These are phyloP conservation scores for Wickerhamomyces rabaulensis DNA, from an alignment of 805 yeast species.

Conservation along the genomic window DNA sequence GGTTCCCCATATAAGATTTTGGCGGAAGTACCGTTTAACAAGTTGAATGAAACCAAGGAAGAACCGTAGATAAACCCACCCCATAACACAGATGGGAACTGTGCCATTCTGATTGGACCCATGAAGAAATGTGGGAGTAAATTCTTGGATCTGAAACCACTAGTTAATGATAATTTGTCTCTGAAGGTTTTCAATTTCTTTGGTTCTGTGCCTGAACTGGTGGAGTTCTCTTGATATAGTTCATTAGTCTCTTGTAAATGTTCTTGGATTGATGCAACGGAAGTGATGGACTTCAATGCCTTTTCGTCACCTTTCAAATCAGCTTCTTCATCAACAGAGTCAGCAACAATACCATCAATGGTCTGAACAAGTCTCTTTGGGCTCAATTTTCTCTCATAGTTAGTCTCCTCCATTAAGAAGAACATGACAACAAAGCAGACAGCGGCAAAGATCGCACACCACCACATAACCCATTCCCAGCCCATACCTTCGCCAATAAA, in stretches of 20 bases:
- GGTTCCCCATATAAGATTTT: conserved; percentile 39
- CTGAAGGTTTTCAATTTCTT: conserved; percentile 31
- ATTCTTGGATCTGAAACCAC: conserved; percentile 30
- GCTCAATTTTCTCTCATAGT: conserved; percentile 31
- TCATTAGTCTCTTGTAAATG: conserved; percentile 21
- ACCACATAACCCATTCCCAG: conserved; percentile 49
- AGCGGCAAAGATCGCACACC: conserved; percentile 43
- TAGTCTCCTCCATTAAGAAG: conserved; percentile 52
- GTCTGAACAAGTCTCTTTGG: conserved; percentile 11
- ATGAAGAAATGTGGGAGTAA: conserved; percentile 26
- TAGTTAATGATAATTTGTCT: conserved; percentile 39
- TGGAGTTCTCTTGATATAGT: conserved; percentile 25
- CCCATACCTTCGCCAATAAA: conserved; percentile 44
- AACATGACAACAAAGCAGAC: conserved; percentile 34
- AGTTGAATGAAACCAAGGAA: conserved; percentile 42
- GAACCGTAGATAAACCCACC: conserved; percentile 51
- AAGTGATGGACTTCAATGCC: no score
- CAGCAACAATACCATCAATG: conserved; percentile 10
- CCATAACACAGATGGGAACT: conserved; percentile 55
- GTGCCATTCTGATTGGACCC: conserved; percentile 37
- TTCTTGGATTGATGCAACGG: conserved; percentile 14
- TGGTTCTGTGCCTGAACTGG: conserved; percentile 17
- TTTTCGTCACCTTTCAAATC: conserved; percentile 8
- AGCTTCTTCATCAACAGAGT: conserved; percentile 12
- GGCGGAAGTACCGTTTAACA: conserved; percentile 45